These are phyloP conservation scores for Leersia perrieri DNA, from an alignment of 176 grass and related monocot genomes.

Conservation along the genomic window DNA sequence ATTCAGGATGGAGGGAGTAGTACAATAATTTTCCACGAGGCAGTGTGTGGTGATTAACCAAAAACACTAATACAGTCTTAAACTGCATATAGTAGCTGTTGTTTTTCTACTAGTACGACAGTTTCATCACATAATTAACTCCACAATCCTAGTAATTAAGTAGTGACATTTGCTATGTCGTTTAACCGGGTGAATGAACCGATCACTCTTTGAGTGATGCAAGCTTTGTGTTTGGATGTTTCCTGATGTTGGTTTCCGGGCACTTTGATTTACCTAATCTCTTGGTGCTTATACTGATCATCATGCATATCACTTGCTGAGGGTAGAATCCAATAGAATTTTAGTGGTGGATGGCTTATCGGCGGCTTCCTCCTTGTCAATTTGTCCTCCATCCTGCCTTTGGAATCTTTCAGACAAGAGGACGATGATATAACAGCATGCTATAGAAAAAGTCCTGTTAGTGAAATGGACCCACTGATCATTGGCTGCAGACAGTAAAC, in stretches of 20 bases:
- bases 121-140: background rate
- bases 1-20: no score
- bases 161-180: background rate
- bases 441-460: background rate
- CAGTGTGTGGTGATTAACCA: background rate
- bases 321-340: background rate
- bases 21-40: background rate
- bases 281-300: background rate
- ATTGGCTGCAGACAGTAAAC: background rate
- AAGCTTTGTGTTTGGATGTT: background rate
- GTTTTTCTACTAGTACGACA: background rate
- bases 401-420: background rate
- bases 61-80: no score
- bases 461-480: background rate
- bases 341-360: background rate
- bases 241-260: background rate
- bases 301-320: background rate
- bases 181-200: background rate
- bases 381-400: background rate
- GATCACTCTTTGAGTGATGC: background rate
- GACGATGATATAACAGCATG: background rate
- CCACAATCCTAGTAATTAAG: background rate
- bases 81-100: background rate
- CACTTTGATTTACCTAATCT: background rate
- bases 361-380: background rate